phyloP scores from a whole-genome alignment of 306 rosid species.

The Bauhinia variegata region DNA sequence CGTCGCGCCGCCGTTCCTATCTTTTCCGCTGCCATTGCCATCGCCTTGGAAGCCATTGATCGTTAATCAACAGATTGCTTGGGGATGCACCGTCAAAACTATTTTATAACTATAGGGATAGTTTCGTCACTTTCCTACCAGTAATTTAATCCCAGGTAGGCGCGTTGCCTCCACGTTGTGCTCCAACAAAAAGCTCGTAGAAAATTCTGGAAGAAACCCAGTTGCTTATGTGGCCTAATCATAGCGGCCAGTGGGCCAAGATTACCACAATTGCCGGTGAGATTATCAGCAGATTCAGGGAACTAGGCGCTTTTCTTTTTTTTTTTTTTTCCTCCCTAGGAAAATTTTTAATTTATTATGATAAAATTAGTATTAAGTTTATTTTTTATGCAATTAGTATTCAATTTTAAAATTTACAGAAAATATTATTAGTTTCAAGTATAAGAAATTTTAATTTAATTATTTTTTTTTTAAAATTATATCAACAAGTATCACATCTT shows the following conservation, averaged over 20 bases:
- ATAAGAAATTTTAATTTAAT: too few relatives aligned
- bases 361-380: too few relatives aligned
- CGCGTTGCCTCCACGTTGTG: slow-evolving; percentile 29
- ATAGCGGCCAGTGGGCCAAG: background rate
- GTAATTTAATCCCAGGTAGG: background rate
- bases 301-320: too few relatives aligned
- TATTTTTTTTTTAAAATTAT: too few relatives aligned
- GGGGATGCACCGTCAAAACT: background rate
- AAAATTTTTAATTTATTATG: too few relatives aligned
- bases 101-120: background rate
- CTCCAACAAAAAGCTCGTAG: background rate
- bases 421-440: too few relatives aligned
- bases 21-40: slow-evolving; percentile 48
- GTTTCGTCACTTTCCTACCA: slow-evolving; percentile 1
- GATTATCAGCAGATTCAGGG: background rate
- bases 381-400: too few relatives aligned
- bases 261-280: background rate
- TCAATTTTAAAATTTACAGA: too few relatives aligned
- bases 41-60: slow-evolving; percentile 60
- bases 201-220: slow-evolving; percentile 19
- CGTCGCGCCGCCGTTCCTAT: slow-evolving; percentile 58
- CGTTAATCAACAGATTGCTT: background rate
- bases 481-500: too few relatives aligned
- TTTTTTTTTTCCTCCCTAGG: too few relatives aligned
- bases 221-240: background rate